Conservation (phyloP, 257 asterid genomes). For the Fraxinus excelsior region DNA sequence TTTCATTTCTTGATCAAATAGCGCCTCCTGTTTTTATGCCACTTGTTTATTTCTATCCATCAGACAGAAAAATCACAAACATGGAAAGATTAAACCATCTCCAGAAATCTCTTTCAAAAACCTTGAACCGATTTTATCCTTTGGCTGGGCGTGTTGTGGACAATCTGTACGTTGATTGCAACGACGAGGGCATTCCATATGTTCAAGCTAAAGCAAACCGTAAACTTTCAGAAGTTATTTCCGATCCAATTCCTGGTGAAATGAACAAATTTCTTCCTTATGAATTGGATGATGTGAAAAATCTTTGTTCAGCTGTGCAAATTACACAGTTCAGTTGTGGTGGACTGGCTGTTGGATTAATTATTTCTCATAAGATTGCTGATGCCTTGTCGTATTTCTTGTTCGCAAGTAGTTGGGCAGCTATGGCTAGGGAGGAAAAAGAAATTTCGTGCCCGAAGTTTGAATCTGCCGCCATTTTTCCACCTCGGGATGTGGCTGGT, state of each 20-base stretch:
- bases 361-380: conserved; percentile 45
- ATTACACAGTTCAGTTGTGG: conserved; percentile 43
- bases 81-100: conserved; percentile 29
- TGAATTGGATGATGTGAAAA: conserved; percentile 25
- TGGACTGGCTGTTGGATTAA: conserved; percentile 42
- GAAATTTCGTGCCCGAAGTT: conserved; percentile 27
- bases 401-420: conserved; percentile 48
- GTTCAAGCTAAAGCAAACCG: conserved; percentile 38
- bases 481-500: conserved; percentile 34
- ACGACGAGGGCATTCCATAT: conserved; percentile 45
- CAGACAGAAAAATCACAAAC: conserved; percentile 21
- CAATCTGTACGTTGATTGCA: conserved; percentile 40
- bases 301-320: conserved; percentile 32
- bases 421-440: conserved; percentile 18
- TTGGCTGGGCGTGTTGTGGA: conserved; percentile 47
- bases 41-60: conserved; percentile 39
- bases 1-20: conserved; percentile 58
- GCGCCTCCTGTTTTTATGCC: conserved; percentile 47
- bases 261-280: conserved; percentile 44
- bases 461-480: conserved; percentile 41
- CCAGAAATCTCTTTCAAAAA: conserved; percentile 43
- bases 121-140: conserved; percentile 46
- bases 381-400: conserved; percentile 35
- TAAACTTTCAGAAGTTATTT: conserved; percentile 27
- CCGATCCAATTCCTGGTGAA: conserved; percentile 27